phyloP scores from a whole-genome alignment of 2,329 filamentous ascomycete genomes.

The Botrytis porri region DNA sequence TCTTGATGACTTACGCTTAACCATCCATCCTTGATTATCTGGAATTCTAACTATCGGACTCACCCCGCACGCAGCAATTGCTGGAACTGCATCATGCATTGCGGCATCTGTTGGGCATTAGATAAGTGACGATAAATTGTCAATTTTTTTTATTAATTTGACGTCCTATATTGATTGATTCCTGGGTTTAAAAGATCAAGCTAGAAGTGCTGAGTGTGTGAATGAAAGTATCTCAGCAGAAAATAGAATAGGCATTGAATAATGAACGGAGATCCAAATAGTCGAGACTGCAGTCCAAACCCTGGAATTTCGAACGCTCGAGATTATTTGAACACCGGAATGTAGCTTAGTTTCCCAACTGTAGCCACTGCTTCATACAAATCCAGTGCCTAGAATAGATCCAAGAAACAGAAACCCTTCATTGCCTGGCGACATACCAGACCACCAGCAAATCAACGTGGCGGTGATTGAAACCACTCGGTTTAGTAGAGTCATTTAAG shows the following conservation, averaged over 20 bases:
- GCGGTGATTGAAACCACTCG: not conserved
- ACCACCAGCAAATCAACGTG: not conserved
- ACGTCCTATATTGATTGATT: not conserved
- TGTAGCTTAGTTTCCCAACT: not conserved
- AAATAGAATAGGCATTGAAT: not conserved
- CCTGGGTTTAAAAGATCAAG: not conserved
- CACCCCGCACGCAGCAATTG: slow-evolving; percentile 53
- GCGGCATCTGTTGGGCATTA: slow-evolving; percentile 43
- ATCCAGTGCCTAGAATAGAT: not conserved
- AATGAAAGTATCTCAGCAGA: not conserved
- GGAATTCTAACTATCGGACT: slow-evolving; percentile 57
- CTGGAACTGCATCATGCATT: slow-evolving; percentile 58
- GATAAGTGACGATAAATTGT: not conserved
- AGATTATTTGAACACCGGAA: not conserved
- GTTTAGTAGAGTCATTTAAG: not conserved
- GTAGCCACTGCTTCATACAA: not conserved
- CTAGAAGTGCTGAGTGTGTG: not conserved
- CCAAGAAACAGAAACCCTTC: not conserved
- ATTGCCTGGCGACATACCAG: not conserved
- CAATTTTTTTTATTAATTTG: too few species aligned
- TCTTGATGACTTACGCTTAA: slow-evolving; percentile 45
- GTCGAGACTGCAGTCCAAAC: not conserved
- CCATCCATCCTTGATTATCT: slow-evolving; percentile 55
- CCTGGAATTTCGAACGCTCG: not conserved
- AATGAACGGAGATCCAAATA: not conserved